Evolutionary conservation across 805 yeast genomes (phyloP).

Genomic region (Nakazawaea wickerhamii): DNA sequence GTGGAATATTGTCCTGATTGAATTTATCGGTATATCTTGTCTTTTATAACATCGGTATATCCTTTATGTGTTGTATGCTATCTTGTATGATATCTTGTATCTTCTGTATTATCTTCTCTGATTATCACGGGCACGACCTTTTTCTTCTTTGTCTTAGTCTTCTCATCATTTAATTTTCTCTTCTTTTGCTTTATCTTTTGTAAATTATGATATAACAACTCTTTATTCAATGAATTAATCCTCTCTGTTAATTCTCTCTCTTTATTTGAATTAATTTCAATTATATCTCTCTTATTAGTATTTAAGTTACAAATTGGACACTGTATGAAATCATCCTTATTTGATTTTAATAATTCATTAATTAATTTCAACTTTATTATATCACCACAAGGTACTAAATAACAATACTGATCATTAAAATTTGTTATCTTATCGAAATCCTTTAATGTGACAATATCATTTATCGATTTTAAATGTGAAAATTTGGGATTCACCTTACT

Average conservation of each 20-base stretch:
- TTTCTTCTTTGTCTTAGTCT: neutral
- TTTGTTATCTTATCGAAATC: slow-evolving; percentile 25
- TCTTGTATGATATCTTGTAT: too few relatives aligned
- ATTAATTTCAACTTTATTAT: slow-evolving; percentile 30
- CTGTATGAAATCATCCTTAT: slow-evolving; percentile 13
- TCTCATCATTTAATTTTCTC: slow-evolving; percentile 15
- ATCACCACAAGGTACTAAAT: slow-evolving; percentile 42
- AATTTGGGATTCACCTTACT: too few relatives aligned
- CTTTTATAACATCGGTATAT: too few relatives aligned
- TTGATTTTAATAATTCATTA: slow-evolving; percentile 17
- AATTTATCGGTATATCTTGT: too few relatives aligned
- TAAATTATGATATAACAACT: slow-evolving; percentile 33
- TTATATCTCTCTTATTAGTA: slow-evolving; percentile 22
- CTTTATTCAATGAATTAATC: slow-evolving; percentile 15
- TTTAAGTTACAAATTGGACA: slow-evolving; percentile 38
- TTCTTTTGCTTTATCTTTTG: slow-evolving; percentile 20
- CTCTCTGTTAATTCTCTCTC: slow-evolving; percentile 15
- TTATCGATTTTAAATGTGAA: slow-evolving; percentile 30
- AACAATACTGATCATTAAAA: slow-evolving; percentile 20
- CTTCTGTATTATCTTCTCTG: neutral
- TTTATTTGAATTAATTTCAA: slow-evolving; percentile 25
- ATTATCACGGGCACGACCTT: neutral
- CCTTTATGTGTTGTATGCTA: too few relatives aligned
- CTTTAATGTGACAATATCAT: slow-evolving; percentile 37
- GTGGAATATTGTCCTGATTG: too few relatives aligned